Evolutionary conservation across 257 asterid species (phyloP), one percentile per base, ranked within the genome.

Genomic region (Przewalskia tangutica): DNA sequence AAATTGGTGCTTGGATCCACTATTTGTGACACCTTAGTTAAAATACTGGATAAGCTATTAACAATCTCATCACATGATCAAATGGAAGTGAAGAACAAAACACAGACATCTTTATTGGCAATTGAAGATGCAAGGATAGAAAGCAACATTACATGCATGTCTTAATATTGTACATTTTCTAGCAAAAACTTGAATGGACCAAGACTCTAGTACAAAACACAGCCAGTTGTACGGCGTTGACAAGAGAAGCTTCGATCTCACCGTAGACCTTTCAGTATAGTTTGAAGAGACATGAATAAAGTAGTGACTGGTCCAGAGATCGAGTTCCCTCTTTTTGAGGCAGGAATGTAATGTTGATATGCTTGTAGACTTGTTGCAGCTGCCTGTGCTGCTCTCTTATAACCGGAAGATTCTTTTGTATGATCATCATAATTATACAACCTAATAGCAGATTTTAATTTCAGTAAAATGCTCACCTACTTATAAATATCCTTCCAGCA

Each of bases 401-500:
- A 71, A 18, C 4, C 1, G 42, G 13, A 46, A 12, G 4, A 50
- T 75, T 3, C 11, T 23, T 14, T 75, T 75, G 79, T 48, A 13
- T 13, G 62, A 50, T 50, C 62, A 75, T 6, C 14, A 27, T 50
- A 2, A 27, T 23, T 27, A 13, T 27, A 63, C 44, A 27, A 62
- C 9, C n/a, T 10, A 27, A 62, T 13, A 11, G 9, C 3, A 63
- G 44, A 63, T 27, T 63, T 4, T 63, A 27, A 12, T 34, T 48
- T 73, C n/a, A 20, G 44, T 18, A 60, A 46, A 42, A 79, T 42
- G 23, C 6, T 79, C 59, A 81, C 65, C 48, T 36, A 65, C 86
- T 89, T 85, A 89, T 68, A 95, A 88, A 85, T 95, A 95, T 42
- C 97, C 98, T 85, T 94, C 97, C 60, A 94, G 84, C 79, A 95